Evolutionary conservation across 495 filamentous ascomycete genomes (phyloP).

Genomic region (Jackrogersella minutella): DNA sequence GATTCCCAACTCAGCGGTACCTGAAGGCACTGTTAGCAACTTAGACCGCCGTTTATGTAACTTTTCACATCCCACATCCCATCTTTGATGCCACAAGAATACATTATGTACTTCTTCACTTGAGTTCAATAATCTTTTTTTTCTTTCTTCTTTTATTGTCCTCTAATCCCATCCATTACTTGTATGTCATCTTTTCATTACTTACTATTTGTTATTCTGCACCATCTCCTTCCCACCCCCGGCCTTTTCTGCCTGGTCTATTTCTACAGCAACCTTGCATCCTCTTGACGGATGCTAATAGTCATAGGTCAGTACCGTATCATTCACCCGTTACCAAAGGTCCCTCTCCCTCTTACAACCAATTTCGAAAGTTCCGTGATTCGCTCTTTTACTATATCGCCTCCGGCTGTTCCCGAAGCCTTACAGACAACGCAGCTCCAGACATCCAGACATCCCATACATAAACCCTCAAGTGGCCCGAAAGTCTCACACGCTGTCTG

Average conservation of each 20-base stretch:
- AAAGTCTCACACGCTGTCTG: background rate
- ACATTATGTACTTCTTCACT: background rate
- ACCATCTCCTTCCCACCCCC: background rate
- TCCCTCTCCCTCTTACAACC: background rate
- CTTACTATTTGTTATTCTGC: background rate
- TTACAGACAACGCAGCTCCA: constrained; percentile 3
- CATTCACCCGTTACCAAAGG: background rate
- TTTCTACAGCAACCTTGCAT: constrained; percentile 8
- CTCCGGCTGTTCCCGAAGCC: constrained; percentile 15
- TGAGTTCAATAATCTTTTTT: background rate
- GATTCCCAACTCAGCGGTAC: background rate
- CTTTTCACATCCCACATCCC: background rate
- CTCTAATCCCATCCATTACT: background rate
- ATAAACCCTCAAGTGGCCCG: constrained; percentile 9
- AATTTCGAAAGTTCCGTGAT: constrained; percentile 7
- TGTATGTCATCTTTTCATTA: no score
- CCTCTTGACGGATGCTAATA: background rate
- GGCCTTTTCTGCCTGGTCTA: background rate
- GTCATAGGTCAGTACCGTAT: background rate
- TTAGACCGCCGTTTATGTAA: constrained; percentile 19
- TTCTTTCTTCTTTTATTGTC: background rate
- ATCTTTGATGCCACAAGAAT: background rate
- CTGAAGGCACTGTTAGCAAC: background rate
- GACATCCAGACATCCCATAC: constrained; percentile 1
- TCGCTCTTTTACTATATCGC: background rate